These are phyloP conservation scores for Heritiera fomes DNA, from an alignment of 345 rosid species.

Conservation along the genomic window DNA sequence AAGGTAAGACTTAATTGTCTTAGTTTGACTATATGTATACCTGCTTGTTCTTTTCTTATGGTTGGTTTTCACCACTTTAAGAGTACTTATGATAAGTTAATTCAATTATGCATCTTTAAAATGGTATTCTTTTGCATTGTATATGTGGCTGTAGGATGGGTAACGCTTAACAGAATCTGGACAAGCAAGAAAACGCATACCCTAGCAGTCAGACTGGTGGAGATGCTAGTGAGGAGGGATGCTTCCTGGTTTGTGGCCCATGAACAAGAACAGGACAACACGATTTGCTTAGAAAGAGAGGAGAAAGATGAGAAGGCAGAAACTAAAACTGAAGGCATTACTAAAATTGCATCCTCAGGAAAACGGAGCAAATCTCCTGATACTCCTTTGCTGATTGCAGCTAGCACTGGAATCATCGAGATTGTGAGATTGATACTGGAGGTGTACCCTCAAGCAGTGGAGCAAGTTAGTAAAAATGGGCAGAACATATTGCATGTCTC, in stretches of 20 bases:
- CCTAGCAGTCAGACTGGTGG: neutral
- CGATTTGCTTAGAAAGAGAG: constrained; percentile 9
- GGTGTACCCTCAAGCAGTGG: constrained; percentile 5
- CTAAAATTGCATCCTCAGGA: neutral
- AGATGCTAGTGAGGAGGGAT: neutral
- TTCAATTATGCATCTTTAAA: no score
- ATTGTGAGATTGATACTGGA: neutral
- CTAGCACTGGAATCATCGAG: constrained; percentile 4
- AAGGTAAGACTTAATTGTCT: no score
- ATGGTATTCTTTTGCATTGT: no score
- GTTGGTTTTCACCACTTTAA: no score
- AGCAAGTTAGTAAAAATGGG: constrained; percentile 3
- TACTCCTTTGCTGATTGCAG: constrained; percentile 14
- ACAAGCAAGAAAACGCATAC: neutral
- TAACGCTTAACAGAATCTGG: neutral
- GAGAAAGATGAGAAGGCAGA: neutral
- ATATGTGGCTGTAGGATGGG: neutral
- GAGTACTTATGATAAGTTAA: no score
- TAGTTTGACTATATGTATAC: no score
- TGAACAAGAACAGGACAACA: neutral
- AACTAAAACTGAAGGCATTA: no score
- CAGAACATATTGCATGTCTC: constrained; percentile 11
- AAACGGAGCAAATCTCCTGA: neutral
- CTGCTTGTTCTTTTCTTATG: no score
- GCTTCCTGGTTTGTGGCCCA: neutral